Percentiles rank a stretch among this genome's conserved stretches.
phyloP scores from a whole-genome alignment of 1,139 yeast species.

The Blastobotrys capitulatus region DNA sequence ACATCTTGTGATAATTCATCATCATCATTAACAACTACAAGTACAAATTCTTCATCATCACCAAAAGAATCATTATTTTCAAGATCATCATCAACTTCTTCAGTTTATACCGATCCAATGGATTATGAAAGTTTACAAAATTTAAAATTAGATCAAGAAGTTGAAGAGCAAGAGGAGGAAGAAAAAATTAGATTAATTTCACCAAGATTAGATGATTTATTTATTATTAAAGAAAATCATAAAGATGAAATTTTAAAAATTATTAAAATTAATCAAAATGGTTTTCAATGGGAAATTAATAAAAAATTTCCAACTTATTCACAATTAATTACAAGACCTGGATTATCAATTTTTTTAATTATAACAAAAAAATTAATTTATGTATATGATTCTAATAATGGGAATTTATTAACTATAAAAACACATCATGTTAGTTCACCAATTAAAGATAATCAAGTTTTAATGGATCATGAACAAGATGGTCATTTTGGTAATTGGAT shows the following conservation, averaged over 20 bases:
- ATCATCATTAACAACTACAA: background rate
- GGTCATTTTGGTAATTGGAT: slow-evolving; percentile 8
- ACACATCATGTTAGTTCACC: background rate
- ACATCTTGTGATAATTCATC: background rate
- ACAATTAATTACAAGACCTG: slow-evolving; percentile 4
- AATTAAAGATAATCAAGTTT: background rate
- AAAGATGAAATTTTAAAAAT: slow-evolving; percentile 4
- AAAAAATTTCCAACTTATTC: background rate
- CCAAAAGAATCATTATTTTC: background rate
- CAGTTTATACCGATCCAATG: background rate
- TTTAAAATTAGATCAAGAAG: background rate
- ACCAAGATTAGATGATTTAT: slow-evolving; percentile 1
- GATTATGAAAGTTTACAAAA: background rate
- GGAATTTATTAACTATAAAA: background rate
- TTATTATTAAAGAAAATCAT: slow-evolving; percentile 1
- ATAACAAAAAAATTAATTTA: background rate
- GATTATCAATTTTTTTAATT: background rate
- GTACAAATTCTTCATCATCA: background rate
- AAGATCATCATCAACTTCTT: background rate
- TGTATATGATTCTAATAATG: background rate
- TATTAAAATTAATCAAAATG: background rate
- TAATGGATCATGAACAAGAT: background rate
- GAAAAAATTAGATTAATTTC: slow-evolving; percentile 2
- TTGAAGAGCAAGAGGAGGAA: background rate
- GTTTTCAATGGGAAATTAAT: background rate